phyloP scores from a whole-genome alignment of 345 rosid genomes.

The Populus euphratica region DNA sequence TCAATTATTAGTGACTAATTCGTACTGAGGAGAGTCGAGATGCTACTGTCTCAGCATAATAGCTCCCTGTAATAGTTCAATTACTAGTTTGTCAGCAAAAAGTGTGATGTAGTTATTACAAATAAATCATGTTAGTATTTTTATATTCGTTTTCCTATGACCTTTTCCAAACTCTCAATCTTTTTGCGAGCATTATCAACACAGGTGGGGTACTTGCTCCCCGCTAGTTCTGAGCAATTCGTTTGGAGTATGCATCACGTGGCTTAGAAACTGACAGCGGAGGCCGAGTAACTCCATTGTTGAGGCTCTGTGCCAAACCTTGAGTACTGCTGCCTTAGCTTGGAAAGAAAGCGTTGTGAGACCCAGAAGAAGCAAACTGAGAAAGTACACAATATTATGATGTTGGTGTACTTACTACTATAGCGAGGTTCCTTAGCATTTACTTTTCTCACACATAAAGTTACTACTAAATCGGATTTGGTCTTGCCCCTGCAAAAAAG shows the following conservation, averaged over 20 bases:
- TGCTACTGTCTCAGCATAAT: too few relatives aligned
- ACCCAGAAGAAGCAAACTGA: conserved; percentile 15
- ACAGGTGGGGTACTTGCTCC: too few relatives aligned
- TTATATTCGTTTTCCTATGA: too few relatives aligned
- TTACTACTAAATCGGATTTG: conserved; percentile 10
- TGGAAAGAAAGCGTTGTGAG: conserved; percentile 39
- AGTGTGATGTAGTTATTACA: too few relatives aligned
- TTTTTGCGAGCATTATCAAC: too few relatives aligned
- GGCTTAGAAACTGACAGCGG: background rate
- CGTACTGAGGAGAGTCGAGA: too few relatives aligned
- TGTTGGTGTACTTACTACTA: background rate
- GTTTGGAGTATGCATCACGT: background rate
- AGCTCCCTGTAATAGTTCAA: too few relatives aligned
- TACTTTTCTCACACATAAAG: conserved; percentile 54
- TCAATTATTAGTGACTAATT: too few relatives aligned
- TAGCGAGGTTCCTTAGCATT: conserved; percentile 30
- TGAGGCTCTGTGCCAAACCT: background rate
- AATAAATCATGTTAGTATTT: too few relatives aligned
- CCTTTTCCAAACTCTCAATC: too few relatives aligned
- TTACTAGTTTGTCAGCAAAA: too few relatives aligned
- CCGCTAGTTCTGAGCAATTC: background rate
- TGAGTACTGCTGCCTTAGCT: conserved; percentile 33
- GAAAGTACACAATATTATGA: conserved; percentile 5
- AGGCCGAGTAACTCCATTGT: background rate
- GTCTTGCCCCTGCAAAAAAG: background rate